phyloP scores from a whole-genome alignment of 2,329 filamentous ascomycete genomes.

The Dendrostoma leiphaemia region DNA sequence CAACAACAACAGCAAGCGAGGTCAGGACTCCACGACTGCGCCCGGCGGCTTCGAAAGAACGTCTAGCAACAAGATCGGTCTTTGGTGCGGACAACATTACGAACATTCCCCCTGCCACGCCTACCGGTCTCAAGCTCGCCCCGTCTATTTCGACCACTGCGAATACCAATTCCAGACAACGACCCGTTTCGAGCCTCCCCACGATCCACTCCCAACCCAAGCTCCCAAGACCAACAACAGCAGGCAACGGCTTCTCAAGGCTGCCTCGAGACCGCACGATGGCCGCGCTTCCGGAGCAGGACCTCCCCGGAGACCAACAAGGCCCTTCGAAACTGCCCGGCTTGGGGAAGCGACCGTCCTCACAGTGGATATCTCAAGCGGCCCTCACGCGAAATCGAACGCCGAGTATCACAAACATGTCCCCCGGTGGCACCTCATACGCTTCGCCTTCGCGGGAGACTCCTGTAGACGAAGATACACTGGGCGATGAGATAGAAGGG shows the following conservation, averaged over 20 bases:
- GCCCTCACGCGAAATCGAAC: conserved; percentile 6
- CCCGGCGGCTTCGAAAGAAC: conserved; percentile 14
- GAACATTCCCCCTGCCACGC: background rate
- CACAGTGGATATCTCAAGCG: conserved; percentile 5
- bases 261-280: conserved; percentile 14
- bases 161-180: conserved; percentile 5
- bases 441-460: conserved; percentile 9
- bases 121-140: background rate
- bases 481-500: background rate
- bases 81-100: conserved; percentile 4
- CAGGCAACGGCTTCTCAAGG: conserved; percentile 2
- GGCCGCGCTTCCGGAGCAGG: conserved; percentile 11
- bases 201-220: conserved; percentile 6
- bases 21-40: conserved; percentile 6
- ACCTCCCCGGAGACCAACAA: background rate
- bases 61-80: background rate
- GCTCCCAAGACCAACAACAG: background rate
- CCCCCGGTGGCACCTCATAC: conserved; percentile 1
- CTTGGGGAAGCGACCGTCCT: conserved; percentile 9
- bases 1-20: background rate
- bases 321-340: conserved; percentile 6
- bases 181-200: conserved; percentile 15
- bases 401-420: conserved; percentile 9
- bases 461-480: conserved; percentile 3
- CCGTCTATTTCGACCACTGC: background rate